These are phyloP conservation scores for Sechiopsis laciniata DNA, from an alignment of 306 rosid genomes.

Conservation along the genomic window DNA sequence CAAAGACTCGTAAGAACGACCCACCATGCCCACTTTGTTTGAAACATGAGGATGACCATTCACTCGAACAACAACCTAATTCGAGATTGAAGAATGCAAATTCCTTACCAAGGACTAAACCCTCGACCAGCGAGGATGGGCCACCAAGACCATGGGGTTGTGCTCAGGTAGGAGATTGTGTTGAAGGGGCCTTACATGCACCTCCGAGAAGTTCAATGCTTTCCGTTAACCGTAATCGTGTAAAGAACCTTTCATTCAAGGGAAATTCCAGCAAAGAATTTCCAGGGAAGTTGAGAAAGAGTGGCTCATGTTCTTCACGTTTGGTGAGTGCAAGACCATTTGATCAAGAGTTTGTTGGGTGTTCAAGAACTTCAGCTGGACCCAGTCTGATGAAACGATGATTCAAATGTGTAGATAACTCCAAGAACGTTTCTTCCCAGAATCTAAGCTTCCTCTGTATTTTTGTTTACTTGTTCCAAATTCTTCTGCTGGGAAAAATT, in stretches of 20 bases:
- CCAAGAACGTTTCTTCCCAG: constrained; percentile 2
- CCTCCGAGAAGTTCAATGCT: constrained; percentile 53
- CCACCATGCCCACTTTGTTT: constrained; percentile 77
- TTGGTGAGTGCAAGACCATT: constrained; percentile 41
- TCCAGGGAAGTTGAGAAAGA: constrained; percentile 56
- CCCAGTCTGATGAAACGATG: constrained; percentile 36
- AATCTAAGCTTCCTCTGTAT: background rate
- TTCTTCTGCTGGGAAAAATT: constrained; percentile 13
- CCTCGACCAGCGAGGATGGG: constrained; percentile 45
- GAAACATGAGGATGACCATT: constrained; percentile 44
- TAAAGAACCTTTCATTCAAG: constrained; percentile 54
- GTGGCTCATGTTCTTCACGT: constrained; percentile 41
- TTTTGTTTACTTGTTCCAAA: constrained; percentile 28
- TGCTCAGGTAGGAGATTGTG: constrained; percentile 60
- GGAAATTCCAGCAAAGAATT: constrained; percentile 53
- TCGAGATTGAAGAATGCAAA: constrained; percentile 41
- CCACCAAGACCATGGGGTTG: constrained; percentile 68
- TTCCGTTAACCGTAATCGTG: constrained; percentile 53
- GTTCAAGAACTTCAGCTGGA: constrained; percentile 45
- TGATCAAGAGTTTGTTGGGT: constrained; percentile 46
- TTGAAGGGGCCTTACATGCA: constrained; percentile 62
- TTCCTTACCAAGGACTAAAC: constrained; percentile 44
- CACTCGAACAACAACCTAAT: constrained; percentile 40
- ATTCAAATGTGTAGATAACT: constrained; percentile 28
- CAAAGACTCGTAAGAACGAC: constrained; percentile 52